Conservation (phyloP, 306 rosid species). For the Alnus rubra region DNA sequence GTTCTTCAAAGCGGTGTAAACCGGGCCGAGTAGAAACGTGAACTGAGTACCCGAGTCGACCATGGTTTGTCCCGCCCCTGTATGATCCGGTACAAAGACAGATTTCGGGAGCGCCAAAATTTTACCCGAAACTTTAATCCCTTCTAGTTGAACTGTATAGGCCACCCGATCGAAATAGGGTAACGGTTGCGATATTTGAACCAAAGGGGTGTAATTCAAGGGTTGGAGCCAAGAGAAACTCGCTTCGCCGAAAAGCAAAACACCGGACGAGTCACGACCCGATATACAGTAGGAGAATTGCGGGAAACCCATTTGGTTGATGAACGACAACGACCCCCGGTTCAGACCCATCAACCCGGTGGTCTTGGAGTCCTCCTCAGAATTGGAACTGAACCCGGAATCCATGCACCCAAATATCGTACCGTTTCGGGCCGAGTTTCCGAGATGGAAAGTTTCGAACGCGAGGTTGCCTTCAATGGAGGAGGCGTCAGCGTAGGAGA, state of each 20-base stretch:
- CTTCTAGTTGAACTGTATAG: constrained; percentile 67
- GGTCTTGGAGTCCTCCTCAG: constrained; percentile 70
- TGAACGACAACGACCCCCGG: constrained; percentile 74
- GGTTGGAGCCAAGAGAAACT: constrained; percentile 55
- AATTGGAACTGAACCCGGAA: constrained; percentile 67
- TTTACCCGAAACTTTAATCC: constrained; percentile 55
- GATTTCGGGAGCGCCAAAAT: constrained; percentile 46
- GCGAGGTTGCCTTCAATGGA: constrained; percentile 84
- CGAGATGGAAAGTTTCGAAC: constrained; percentile 52
- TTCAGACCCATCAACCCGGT: constrained; percentile 89
- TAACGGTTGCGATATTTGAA: constrained; percentile 59
- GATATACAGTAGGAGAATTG: constrained; percentile 88
- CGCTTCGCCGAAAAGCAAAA: constrained; percentile 65
- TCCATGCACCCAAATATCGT: constrained; percentile 81
- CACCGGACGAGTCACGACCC: constrained; percentile 58
- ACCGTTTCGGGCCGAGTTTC: constrained; percentile 45
- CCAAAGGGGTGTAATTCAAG: constrained; percentile 68
- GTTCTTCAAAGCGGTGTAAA: constrained; percentile 58
- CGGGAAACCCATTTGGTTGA: constrained; percentile 60
- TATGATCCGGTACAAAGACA: constrained; percentile 58
- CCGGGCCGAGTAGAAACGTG: constrained; percentile 78
- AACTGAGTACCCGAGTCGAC: constrained; percentile 91
- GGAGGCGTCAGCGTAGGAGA: constrained; percentile 76
- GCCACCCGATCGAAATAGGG: constrained; percentile 87
- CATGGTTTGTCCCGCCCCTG: constrained; percentile 92